Evolutionary conservation across 331 rosid species (phyloP).

Genomic region (Malus hybrid): DNA sequence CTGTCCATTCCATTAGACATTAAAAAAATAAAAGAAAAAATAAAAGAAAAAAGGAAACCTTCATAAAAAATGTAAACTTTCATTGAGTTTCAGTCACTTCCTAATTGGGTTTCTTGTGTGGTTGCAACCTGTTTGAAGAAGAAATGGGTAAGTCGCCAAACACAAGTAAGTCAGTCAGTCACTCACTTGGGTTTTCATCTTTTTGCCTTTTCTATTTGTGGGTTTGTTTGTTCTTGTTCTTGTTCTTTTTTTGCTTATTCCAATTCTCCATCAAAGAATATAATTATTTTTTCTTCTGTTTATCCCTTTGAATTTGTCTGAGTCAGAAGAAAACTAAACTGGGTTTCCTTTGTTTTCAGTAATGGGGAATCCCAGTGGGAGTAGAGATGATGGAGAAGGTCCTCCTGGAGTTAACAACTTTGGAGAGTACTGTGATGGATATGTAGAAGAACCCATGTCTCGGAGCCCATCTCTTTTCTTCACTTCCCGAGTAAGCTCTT

Average conservation of each 20-base stretch:
- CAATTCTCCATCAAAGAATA: constrained; percentile 13
- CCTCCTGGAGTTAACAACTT: constrained; percentile 43
- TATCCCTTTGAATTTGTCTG: neutral
- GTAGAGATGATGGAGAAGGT: constrained; percentile 45
- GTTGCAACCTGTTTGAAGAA: constrained; percentile 15
- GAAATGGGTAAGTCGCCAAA: constrained; percentile 30
- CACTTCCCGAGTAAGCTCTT: constrained; percentile 42
- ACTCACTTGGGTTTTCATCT: constrained; percentile 4
- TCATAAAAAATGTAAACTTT: constrained; percentile 39
- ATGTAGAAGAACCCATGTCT: constrained; percentile 30
- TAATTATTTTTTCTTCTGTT: neutral
- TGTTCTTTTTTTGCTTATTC: neutral
- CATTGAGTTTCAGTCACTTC: constrained; percentile 31
- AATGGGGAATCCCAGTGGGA: constrained; percentile 54
- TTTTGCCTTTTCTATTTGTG: constrained; percentile 1
- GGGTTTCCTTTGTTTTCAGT: constrained; percentile 20
- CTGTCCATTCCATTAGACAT: constrained; percentile 12
- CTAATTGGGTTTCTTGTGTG: constrained; percentile 36
- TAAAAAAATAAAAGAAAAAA: neutral
- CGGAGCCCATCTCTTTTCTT: constrained; percentile 20
- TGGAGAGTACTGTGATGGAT: constrained; percentile 32
- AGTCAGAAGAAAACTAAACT: neutral
- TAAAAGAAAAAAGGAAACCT: constrained; percentile 9
- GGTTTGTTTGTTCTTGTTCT: neutral
- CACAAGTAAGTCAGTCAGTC: neutral